Evolutionary conservation across 495 filamentous ascomycete species (phyloP).

Genomic region (Alectoria sarmentosa): DNA sequence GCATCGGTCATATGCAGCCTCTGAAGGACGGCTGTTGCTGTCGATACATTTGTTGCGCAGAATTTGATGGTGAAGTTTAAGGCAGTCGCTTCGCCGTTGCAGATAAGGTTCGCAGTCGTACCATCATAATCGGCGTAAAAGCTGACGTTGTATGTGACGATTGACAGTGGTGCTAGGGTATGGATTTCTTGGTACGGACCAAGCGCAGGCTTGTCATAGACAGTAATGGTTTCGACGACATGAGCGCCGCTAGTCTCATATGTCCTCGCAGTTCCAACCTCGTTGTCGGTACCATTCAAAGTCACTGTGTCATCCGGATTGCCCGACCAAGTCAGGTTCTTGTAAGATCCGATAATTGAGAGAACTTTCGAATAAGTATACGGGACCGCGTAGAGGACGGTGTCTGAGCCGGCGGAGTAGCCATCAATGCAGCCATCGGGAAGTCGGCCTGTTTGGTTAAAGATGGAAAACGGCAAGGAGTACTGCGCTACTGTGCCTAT

Average conservation of each 20-base stretch:
- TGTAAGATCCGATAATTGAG: conserved; percentile 27
- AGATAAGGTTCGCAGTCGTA: conserved; percentile 21
- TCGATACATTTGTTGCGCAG: conserved; percentile 14
- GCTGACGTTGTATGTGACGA: conserved; percentile 21
- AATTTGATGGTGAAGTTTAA: conserved; percentile 26
- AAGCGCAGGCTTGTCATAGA: conserved; percentile 25
- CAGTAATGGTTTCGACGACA: conserved; percentile 28
- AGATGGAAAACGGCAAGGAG: conserved; percentile 9
- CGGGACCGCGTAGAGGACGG: conserved; percentile 25
- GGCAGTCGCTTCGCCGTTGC: conserved; percentile 21
- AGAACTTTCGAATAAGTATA: conserved; percentile 29
- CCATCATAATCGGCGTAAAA: conserved; percentile 21
- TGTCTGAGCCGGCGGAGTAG: conserved; percentile 24
- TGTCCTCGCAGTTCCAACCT: conserved; percentile 24
- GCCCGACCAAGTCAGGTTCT: conserved; percentile 30
- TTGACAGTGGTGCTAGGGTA: conserved; percentile 19
- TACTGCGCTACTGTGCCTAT: conserved; percentile 5
- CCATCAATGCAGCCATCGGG: conserved; percentile 20
- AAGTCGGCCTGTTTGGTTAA: conserved; percentile 12
- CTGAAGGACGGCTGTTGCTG: conserved; percentile 7
- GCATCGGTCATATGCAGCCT: conserved; percentile 10
- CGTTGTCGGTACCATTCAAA: conserved; percentile 28
- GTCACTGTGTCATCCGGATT: conserved; percentile 13
- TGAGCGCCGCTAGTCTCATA: conserved; percentile 23
- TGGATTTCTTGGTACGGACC: conserved; percentile 25